A percentile compares a stretch with the other conserved stretches of the same genome.
These are phyloP conservation scores for Schrenkiella parvula DNA, from an alignment of 345 rosid species.

Conservation along the genomic window DNA sequence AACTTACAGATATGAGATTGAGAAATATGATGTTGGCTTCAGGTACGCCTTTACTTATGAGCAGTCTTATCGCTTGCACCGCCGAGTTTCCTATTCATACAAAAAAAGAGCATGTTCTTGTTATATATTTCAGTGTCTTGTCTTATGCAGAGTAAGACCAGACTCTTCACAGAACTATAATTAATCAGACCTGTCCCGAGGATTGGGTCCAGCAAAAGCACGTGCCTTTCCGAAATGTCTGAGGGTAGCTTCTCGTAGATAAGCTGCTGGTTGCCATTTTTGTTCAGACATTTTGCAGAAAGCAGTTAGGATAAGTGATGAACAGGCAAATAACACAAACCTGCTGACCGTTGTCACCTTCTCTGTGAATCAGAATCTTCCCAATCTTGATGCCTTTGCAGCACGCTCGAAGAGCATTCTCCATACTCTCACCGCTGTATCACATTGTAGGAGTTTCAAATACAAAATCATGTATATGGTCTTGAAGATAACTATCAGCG, in stretches of 20 bases:
- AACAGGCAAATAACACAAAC: conserved; percentile 27
- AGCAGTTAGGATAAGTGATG: not conserved
- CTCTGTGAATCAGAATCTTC: conserved; percentile 89
- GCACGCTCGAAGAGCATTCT: conserved; percentile 90
- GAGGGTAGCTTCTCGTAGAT: conserved; percentile 82
- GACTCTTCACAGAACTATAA: not conserved
- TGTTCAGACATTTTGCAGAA: not conserved
- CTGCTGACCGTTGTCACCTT: conserved; percentile 94
- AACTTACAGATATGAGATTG: conserved; percentile 85
- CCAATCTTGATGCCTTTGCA: conserved; percentile 97
- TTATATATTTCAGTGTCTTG: not conserved
- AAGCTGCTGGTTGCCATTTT: conserved; percentile 46
- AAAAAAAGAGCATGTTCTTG: not conserved
- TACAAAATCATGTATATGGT: not conserved
- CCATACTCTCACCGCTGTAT: conserved; percentile 93
- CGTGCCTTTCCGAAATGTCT: conserved; percentile 89
- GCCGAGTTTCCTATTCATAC: conserved; percentile 67
- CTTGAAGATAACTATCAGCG: not conserved
- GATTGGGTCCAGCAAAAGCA: conserved; percentile 82
- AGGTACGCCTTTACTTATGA: conserved; percentile 81
- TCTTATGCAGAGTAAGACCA: not conserved
- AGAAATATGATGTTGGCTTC: conserved; percentile 88
- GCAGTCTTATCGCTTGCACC: conserved; percentile 81
- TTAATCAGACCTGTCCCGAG: conserved; percentile 74
- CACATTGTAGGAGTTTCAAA: not conserved